phyloP scores from a whole-genome alignment of 768 basidiomycete genomes.

The Agaricus blazei region DNA sequence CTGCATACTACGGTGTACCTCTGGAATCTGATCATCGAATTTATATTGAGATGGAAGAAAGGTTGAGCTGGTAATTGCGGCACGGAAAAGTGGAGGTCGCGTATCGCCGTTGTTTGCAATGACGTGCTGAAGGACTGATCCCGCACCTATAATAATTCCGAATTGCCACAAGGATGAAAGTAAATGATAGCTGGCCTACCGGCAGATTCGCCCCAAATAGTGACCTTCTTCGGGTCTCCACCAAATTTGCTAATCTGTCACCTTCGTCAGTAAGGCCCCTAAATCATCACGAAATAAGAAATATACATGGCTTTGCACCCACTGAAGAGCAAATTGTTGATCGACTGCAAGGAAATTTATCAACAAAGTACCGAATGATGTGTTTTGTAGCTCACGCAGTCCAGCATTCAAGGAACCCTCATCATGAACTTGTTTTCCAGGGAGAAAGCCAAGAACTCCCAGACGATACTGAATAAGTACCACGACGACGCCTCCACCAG shows the following conservation, averaged over 20 bases:
- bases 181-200: background rate
- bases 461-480: slow-evolving; percentile 43
- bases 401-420: slow-evolving; percentile 44
- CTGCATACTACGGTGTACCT: slow-evolving; percentile 16
- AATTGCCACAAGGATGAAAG: background rate
- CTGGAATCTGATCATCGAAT: slow-evolving; percentile 36
- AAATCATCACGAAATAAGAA: background rate
- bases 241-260: slow-evolving; percentile 35
- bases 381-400: slow-evolving; percentile 28
- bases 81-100: slow-evolving; percentile 36
- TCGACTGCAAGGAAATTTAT: slow-evolving; percentile 26
- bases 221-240: slow-evolving; percentile 34
- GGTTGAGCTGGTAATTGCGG: slow-evolving; percentile 39
- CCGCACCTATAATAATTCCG: slow-evolving; percentile 26
- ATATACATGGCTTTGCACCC: slow-evolving; percentile 37
- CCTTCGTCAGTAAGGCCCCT: background rate
- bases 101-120: slow-evolving; percentile 42
- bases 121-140: slow-evolving; percentile 45
- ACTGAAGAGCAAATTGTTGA: slow-evolving; percentile 37
- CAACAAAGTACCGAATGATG: background rate
- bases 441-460: slow-evolving; percentile 42
- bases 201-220: slow-evolving; percentile 40
- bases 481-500: slow-evolving; percentile 29
- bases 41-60: slow-evolving; percentile 41
- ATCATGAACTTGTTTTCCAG: slow-evolving; percentile 36